Evolutionary conservation across 306 rosid species (phyloP), one percentile per base, ranked within the genome.

Genomic region (Hippophae gyantsensis): DNA sequence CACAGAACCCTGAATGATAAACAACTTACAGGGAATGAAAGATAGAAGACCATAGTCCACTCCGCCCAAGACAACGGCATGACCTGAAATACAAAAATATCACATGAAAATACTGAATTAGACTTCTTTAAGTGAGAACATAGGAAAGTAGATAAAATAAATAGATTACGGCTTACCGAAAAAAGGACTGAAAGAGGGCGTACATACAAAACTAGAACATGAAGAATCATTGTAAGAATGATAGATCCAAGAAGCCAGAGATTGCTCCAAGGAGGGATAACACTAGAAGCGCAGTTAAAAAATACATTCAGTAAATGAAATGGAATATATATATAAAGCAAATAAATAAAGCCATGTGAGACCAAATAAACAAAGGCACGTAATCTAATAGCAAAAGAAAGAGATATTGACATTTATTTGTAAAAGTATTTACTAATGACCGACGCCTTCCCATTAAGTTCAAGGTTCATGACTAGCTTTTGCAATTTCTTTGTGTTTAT

Each of bases 201-300:
- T 72, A 92, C 86, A 64, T 92, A 92, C 58, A 92, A 72, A 71
- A 92, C 85, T 50, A 92, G 83, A 6, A 72, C 42, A 72, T 92
- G 98, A 72, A 92, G 95, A 65, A 87, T 74, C 93, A 92, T 78
- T 8, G 98, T 92, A 49, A 92, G 53, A 64, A 92, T 71, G 74
- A 92, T 92, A 46, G 98, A 90, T 72, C 64, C 98, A 66, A 87
- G 87, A 57, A 90, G 98, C 98, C 98, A 90, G 70, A 84, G 46
- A 65, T 90, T 90, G 80, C 98, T 90, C 96, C 98, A 85, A 41
- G 98, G 98, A 72, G 95, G 96, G 72, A 90, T 83, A 58, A 87
- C 95, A 76, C 96, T 90, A 78, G 60, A 76, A 48, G 61, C 42
- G 61, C 12, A 62, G 44, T 27, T 43, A 49, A 51, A 66, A 67